Base-by-base conservation (phyloP, 2,329 filamentous ascomycete species). In the Calonectria fujianensis region DNA sequence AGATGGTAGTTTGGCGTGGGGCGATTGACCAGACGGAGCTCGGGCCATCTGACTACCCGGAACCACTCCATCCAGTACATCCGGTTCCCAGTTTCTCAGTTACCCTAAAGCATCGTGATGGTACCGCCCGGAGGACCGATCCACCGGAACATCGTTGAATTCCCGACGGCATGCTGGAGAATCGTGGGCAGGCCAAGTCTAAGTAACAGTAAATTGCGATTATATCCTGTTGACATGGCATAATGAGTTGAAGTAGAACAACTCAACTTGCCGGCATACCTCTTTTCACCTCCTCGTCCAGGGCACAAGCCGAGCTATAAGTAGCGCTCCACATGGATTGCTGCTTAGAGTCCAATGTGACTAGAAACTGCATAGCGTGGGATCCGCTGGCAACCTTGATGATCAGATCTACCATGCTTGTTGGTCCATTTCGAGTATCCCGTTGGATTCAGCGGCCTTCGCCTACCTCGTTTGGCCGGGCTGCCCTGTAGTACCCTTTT, bases 361-460 rank as follows among this genome's bases (percentile, higher is more conserved):
- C 37, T 68, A 24, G 45, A 69, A 66, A 32, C 48, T 48, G 65
- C 63, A 68, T 68, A 54, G 70, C 27, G 73, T 61, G 52, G 73
- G 70, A 73, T 75, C 70, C 74, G 74, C 70, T 75, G 67, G 48
- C 48, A 68, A 75, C 74, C 74, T 75, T 75, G 74, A 75, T 75
- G 74, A 75, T 75, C 74, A 73, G 67, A 75, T 75, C 67, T 73
- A 61, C 41, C 59, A 54, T 63, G 20, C 59, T 67, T 52, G 57
- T 45, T 72, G 66, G 39, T 65, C 69, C 54, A 32, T 51, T 64
- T 50, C 27, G 48, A 64, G 65, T 57, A 50, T 67, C 52, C 52
- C 54, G 51, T 72, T 63, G 64, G 63, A 72, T 69, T 37, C 48
- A 39, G 29, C 37, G 57, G 54, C 20, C 48, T 37, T 63, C 57